Percentiles rank a stretch among this genome's conserved stretches.
Evolutionary conservation across 2,329 filamentous ascomycete species (phyloP).

Genomic region (Cladosporium halotolerans): DNA sequence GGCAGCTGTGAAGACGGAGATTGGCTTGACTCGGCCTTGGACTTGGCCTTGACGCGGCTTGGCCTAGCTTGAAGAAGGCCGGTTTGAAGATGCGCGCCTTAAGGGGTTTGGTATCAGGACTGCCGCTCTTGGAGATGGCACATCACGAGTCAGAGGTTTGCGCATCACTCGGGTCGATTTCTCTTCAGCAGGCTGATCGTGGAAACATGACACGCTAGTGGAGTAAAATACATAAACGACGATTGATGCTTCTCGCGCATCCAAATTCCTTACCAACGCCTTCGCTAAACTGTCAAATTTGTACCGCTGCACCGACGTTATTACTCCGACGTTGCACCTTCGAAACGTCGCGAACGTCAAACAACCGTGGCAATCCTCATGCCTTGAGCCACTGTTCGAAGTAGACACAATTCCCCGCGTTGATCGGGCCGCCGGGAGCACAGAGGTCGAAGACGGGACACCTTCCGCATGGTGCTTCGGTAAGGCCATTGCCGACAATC

Average conservation of each 20-base stretch:
- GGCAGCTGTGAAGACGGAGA: slow-evolving; percentile 6
- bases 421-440: slow-evolving; percentile 83
- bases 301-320: too few species aligned
- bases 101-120: background rate
- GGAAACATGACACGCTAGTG: too few species aligned
- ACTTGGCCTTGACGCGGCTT: background rate
- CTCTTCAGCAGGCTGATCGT: too few species aligned
- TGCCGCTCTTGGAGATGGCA: background rate
- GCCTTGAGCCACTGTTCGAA: slow-evolving; percentile 72
- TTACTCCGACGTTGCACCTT: too few species aligned
- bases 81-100: background rate
- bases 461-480: slow-evolving; percentile 80
- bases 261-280: slow-evolving; percentile 11
- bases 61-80: slow-evolving; percentile 3
- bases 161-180: too few species aligned
- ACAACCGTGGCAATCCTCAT: slow-evolving; percentile 8
- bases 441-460: slow-evolving; percentile 94
- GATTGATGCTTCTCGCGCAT: slow-evolving; percentile 6
- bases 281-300: slow-evolving; percentile 12
- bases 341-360: background rate
- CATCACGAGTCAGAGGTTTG: background rate
- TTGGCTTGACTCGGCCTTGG: slow-evolving; percentile 8
- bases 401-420: slow-evolving; percentile 83
- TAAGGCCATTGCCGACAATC: slow-evolving; percentile 64
- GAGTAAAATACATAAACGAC: background rate